These are phyloP conservation scores for Sarocladium kiliense DNA, from an alignment of 2,329 filamentous ascomycete species.

Conservation along the genomic window DNA sequence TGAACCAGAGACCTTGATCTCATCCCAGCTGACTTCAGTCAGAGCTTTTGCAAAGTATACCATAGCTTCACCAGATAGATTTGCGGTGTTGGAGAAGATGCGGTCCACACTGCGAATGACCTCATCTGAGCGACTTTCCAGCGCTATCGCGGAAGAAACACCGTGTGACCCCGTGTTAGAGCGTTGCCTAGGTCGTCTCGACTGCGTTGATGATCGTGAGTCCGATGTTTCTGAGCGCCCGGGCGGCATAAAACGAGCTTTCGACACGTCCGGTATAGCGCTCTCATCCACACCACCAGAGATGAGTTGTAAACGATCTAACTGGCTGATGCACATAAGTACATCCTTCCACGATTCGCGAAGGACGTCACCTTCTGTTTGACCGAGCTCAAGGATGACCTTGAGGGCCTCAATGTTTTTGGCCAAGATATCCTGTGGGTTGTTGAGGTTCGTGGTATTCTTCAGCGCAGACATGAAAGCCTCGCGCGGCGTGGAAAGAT, in stretches of 20 bases:
- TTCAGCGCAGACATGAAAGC: conserved; percentile 91
- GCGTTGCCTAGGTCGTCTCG: conserved; percentile 41
- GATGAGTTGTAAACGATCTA: conserved; percentile 91
- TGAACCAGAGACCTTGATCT: conserved; percentile 94
- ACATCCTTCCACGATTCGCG: conserved; percentile 94
- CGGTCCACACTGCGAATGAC: conserved; percentile 89
- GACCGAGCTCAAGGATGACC: conserved; percentile 83
- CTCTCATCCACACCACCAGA: conserved; percentile 93
- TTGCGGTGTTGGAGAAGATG: conserved; percentile 95
- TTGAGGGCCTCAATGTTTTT: conserved; percentile 97
- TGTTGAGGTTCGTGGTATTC: conserved; percentile 93
- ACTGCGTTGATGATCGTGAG: conserved; percentile 64
- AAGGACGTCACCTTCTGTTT: conserved; percentile 85
- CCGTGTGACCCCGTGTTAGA: conserved; percentile 57
- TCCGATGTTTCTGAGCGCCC: conserved; percentile 48
- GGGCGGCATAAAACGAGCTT: conserved; percentile 65
- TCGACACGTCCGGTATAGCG: conserved; percentile 84
- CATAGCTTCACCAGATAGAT: conserved; percentile 88
- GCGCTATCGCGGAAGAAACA: conserved; percentile 74
- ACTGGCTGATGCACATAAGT: conserved; percentile 88
- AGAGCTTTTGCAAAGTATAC: conserved; percentile 90
- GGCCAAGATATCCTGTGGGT: conserved; percentile 87
- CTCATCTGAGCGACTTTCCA: conserved; percentile 88
- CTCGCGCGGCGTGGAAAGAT: conserved; percentile 85
- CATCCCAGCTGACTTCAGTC: conserved; percentile 97